Conservation (phyloP, 78 protist genomes). For the Dictyostelium capitatum region DNA sequence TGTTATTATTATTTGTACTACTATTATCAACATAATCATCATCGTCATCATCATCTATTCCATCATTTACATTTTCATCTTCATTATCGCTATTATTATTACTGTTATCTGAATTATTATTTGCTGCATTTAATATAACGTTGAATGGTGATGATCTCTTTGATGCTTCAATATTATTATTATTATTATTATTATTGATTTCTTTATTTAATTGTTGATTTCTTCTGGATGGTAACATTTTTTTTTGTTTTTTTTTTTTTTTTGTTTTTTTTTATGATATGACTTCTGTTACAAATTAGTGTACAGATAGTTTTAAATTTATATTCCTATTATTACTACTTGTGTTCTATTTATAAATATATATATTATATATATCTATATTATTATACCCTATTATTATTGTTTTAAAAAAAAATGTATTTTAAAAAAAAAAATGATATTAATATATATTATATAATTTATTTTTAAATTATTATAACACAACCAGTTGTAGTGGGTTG, state of each 20-base stretch:
- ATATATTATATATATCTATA: not conserved
- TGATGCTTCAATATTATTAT: not conserved
- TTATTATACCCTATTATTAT: not conserved
- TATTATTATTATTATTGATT: not conserved
- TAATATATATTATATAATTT: not conserved
- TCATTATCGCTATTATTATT: not conserved
- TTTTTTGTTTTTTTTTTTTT: not conserved
- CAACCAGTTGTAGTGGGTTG: too few species aligned
- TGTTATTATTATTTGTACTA: not conserved
- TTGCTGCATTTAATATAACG: not conserved
- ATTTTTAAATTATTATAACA: not conserved
- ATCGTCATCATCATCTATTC: not conserved
- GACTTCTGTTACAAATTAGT: not conserved
- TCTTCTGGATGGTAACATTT: not conserved
- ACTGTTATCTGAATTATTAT: conserved; percentile 1
- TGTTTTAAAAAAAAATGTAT: not conserved
- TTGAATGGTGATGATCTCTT: not conserved
- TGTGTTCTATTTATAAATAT: not conserved
- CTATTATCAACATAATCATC: not conserved
- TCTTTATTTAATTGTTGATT: not conserved
- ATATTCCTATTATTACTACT: not conserved
- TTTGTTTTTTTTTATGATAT: not conserved
- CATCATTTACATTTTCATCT: not conserved
- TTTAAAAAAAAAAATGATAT: not conserved
- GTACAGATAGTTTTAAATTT: not conserved